Base-by-base conservation (phyloP, 176 grass and related monocot species). In the Musa troglodytarum region DNA sequence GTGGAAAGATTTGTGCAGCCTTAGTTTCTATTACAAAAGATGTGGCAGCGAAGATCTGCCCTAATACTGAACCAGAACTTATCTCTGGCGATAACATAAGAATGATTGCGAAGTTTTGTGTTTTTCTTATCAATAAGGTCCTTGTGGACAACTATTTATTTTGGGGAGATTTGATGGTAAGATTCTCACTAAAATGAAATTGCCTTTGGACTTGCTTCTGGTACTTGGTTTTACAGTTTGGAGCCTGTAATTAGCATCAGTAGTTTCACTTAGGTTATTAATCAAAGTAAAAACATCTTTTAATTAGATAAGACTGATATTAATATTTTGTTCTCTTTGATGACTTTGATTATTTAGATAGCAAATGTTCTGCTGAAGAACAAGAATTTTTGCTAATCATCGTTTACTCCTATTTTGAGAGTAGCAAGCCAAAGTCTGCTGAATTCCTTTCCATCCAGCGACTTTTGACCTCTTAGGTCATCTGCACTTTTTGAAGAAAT, bases 11-110 rank as follows among this genome's bases (percentile, higher is more conserved):
- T 11, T 90, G 88, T 85, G 82, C 84, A 11, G 81, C 80, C 7
- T 53, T 93, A 62, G 77, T 97, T 74, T 97, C 88, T 13, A 34
- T 93, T 19, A 97, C 88, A 21, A 75, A 82, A 22, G 79, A 84
- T 9, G 57, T 86, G 17, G 82, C 76, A 63, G 67, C 58, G 34
- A 90, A 83, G 82, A 91, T 90, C n/a, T 87, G 84, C 79, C 78
- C 77, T 14, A 28, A 54, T 76, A 65, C 50, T 79, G 63, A 80
- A 64, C 21, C 13, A 20, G 16, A 50, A 64, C 54, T 63, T 28
- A 21, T 0, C 57, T 75, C 77, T 2, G 79, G 84, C 26, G 68
- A 78, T 63, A 72, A 92, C 65, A 21, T 91, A 77, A 88, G 90
- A 75, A 19, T 15, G 12, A 83, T 91, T 51, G 69, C 81, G 9